Percentiles rank a stretch among this genome's conserved stretches.
Conservation (phyloP, 108 stramenopile genomes). For the Conticribra weissflogii region DNA sequence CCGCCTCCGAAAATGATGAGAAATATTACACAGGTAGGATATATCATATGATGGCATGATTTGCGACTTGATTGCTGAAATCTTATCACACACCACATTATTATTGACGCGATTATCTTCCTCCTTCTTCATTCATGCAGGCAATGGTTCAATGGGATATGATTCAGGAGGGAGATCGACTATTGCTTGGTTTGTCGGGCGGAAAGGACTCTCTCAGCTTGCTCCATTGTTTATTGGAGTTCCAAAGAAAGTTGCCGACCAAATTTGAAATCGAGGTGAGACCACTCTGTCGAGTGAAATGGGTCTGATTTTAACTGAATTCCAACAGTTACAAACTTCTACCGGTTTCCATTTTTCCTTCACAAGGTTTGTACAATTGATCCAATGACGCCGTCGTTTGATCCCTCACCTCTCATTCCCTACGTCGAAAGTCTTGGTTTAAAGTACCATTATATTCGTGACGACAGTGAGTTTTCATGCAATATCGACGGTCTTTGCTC, state of each 20-base stretch:
- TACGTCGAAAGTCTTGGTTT: constrained; percentile 95
- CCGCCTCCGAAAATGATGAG: constrained; percentile 90
- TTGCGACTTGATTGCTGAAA: neutral
- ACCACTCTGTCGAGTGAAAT: neutral
- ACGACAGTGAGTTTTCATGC: constrained; percentile 58
- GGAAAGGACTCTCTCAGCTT: constrained; percentile 97
- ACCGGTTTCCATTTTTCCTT: neutral
- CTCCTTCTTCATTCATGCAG: no score
- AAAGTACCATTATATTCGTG: constrained; percentile 95
- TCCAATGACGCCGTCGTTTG: constrained; percentile 96
- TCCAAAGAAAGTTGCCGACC: constrained; percentile 85
- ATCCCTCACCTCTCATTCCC: constrained; percentile 96
- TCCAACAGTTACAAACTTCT: neutral
- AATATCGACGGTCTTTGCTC: neutral
- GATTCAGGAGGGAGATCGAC: constrained; percentile 93
- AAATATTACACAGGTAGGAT: constrained; percentile 65
- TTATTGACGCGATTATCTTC: no score
- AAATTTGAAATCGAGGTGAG: constrained; percentile 92
- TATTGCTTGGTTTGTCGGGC: constrained; percentile 95
- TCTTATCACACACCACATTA: no score
- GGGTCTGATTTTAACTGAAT: constrained; percentile 2
- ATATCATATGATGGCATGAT: no score
- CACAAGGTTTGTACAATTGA: constrained; percentile 90
- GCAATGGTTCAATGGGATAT: constrained; percentile 92
- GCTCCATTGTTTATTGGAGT: constrained; percentile 92